These are phyloP conservation scores for Sanghuangporus sanghuang DNA, from an alignment of 1,284 basidiomycete species.

Conservation along the genomic window DNA sequence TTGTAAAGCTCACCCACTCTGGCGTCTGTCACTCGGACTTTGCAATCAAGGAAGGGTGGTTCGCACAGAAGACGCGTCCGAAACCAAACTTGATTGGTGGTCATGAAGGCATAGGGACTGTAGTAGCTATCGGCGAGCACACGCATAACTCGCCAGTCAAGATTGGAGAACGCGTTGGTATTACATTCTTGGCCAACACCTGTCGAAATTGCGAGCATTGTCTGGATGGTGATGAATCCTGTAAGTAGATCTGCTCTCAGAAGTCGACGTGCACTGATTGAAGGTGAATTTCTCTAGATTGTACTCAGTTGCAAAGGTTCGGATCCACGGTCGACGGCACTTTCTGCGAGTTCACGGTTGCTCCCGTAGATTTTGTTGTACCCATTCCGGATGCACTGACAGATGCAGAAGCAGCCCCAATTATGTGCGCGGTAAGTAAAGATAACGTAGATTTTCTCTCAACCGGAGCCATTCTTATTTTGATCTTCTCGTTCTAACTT, in stretches of 20 bases:
- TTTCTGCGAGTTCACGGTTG: constrained; percentile 77
- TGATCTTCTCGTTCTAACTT: constrained; percentile 1
- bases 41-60: constrained; percentile 43
- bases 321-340: constrained; percentile 67
- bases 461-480: background rate
- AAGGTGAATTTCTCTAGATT: constrained; percentile 37
- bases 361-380: constrained; percentile 66
- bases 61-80: constrained; percentile 51
- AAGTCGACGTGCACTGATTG: background rate
- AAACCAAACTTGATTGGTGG: constrained; percentile 79
- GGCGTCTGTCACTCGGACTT: constrained; percentile 80
- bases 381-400: constrained; percentile 55
- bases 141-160: constrained; percentile 57
- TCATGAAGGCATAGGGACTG: constrained; percentile 74
- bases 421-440: constrained; percentile 35
- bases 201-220: constrained; percentile 74
- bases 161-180: constrained; percentile 78
- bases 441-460: constrained; percentile 11
- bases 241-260: constrained; percentile 31
- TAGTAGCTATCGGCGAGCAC: constrained; percentile 75
- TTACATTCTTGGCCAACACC: constrained; percentile 80
- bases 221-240: constrained; percentile 66
- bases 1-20: constrained; percentile 72
- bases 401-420: constrained; percentile 39
- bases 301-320: constrained; percentile 53